Evolutionary conservation across 768 basidiomycete species (phyloP), one percentile per base, ranked within the genome.

Genomic region (Leccinum imitatum): DNA sequence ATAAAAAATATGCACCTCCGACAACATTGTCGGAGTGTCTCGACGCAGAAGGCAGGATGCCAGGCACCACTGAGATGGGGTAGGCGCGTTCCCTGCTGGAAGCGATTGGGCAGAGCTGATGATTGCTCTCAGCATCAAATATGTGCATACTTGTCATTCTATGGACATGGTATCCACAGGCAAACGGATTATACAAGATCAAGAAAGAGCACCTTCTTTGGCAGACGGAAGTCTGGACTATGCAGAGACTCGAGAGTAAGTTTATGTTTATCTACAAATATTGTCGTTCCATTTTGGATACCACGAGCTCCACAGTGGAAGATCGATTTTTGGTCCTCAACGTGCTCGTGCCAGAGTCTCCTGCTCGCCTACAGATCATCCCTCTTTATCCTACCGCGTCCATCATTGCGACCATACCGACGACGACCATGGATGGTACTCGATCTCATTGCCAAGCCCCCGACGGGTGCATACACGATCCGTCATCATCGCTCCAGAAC

Each of bases 171-270:
- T 27, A 11, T 23, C 6, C 11, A 4, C 5, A 65, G 90, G 89
- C 19, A 91, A 91, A 65, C 82, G 84, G 27, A 8, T 27, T 27
- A 14, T 91, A 91, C 67, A 83, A 82, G 58, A 91, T 89, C 2
- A 92, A 93, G 78, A 91, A 88, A 65, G 90, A 93, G 64, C 80
- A 90, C 8, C 65, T 91, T 58, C 79, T 27, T 27, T 27, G 87
- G n/a, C 82, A 19, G 90, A 93, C 67, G 90, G 90, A n/a, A 92
- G 90, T 71, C 75, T 92, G 33, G 85, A 90, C 71, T 91, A 90
- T 65, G 65, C 79, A 27, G 84, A 90, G 72, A 83, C 10, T 33
- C 11, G 10, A 33, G 33, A 33, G 89, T 90, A 66, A 46, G n/a
- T n/a, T n/a, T n/a, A n/a, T n/a, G 85, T 75, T 1, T 31, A 14